Base-by-base conservation (phyloP, 1,139 yeast species). In the Pichia sp. region DNA sequence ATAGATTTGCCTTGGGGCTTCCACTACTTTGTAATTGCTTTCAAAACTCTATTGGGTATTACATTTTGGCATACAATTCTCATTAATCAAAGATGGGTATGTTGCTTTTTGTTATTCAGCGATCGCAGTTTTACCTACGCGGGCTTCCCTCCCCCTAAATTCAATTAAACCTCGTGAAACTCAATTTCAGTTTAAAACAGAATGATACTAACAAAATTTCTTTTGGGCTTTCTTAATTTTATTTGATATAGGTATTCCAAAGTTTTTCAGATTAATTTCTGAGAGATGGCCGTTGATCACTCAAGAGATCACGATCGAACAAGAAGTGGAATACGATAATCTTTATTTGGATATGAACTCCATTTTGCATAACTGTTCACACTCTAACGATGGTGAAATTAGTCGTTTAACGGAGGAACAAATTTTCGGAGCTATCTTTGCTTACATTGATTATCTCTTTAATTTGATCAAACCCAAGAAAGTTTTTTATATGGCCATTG, bases 251-350 rank as follows among this genome's bases (percentile, higher is more conserved):
- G 99, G 99, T 76, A 91, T 93, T 68, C 98, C 98, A 53, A 91
- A 93, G 67, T 93, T 91, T 69, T 93, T 89, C 70, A 82, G 97
- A 70, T 93, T 89, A 75, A 90, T 93, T 74, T 89, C 98, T 50
- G 99, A 95, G 73, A 83, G 99, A 83, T 95, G 98, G 98, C 99
- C 99, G 36, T 76, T 87, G 74, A 90, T 93, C 60, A 85, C 96
- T 13, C 96, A 90, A 70, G 74, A 85, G 66, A 82, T 93, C 60
- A 95, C 88, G 63, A 95, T 87, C 51, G 77, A 79, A 55, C 90
- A 87, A 62, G 82, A 91, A 56, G 95, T 97, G 13, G 98, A 91
- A 67, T 95, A 89, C 69, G 99, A 95, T 70, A 93, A 91, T 65
- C 74, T 93, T 59, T 93, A 93, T 65, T 80, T 93, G 62, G 99